Percentiles rank a stretch among this genome's conserved stretches.
Evolutionary conservation across 768 basidiomycete species (phyloP).

Genomic region (Lactarius evosmus): DNA sequence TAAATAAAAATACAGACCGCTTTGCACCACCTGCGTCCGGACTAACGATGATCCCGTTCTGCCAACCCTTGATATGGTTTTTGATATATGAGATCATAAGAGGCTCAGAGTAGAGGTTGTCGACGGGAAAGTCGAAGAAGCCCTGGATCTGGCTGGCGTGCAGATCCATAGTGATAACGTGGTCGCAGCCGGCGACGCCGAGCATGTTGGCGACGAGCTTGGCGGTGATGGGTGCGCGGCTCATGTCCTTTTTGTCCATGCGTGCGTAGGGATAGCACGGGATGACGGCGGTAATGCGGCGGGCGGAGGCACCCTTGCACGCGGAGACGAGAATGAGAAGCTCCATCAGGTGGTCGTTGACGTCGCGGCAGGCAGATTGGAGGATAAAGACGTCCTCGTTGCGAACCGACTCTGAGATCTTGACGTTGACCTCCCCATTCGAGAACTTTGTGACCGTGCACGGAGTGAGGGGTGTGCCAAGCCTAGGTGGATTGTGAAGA

Average conservation of each 20-base stretch:
- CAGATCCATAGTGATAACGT: slow-evolving; percentile 99
- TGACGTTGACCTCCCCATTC: slow-evolving; percentile 93
- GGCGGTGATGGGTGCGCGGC: slow-evolving; percentile 93
- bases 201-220: slow-evolving; percentile 99
- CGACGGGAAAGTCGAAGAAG: slow-evolving; percentile 98
- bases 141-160: slow-evolving; percentile 98
- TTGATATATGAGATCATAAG: slow-evolving; percentile 94
- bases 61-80: slow-evolving; percentile 78
- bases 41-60: slow-evolving; percentile 87
- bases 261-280: slow-evolving; percentile 97
- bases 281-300: slow-evolving; percentile 94
- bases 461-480: slow-evolving; percentile 82
- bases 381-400: slow-evolving; percentile 99
- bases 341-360: slow-evolving; percentile 97
- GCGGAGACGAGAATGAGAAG: slow-evolving; percentile 98
- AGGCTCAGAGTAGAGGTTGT: slow-evolving; percentile 96
- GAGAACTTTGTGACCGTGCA: slow-evolving; percentile 88
- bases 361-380: slow-evolving; percentile 84
- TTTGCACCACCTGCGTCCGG: slow-evolving; percentile 99
- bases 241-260: slow-evolving; percentile 98
- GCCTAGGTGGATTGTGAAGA: slow-evolving; percentile 52
- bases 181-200: slow-evolving; percentile 93
- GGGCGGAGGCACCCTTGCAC: slow-evolving; percentile 93
- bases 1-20: slow-evolving; percentile 53
- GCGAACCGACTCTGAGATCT: slow-evolving; percentile 91